These are phyloP conservation scores for Phytophthora colocasiae DNA, from an alignment of 352 stramenopile species.

Conservation along the genomic window DNA sequence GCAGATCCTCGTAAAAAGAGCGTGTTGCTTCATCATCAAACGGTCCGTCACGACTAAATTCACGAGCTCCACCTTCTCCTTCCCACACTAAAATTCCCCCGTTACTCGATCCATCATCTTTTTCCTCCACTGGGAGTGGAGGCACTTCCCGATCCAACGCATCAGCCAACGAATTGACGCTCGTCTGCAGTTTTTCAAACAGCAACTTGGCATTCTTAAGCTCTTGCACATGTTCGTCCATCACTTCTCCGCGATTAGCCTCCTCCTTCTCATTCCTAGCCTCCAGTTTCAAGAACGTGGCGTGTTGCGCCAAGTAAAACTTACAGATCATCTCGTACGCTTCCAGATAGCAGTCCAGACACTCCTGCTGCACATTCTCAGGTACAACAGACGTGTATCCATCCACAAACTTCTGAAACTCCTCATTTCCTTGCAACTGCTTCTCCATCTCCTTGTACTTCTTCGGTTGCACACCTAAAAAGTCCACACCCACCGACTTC, in stretches of 20 bases:
- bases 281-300: slow-evolving; percentile 91
- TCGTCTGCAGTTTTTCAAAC: slow-evolving; percentile 89
- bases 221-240: slow-evolving; percentile 77
- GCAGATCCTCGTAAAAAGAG: slow-evolving; percentile 97
- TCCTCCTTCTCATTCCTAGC: slow-evolving; percentile 94
- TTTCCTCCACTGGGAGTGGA: slow-evolving; percentile 63
- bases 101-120: slow-evolving; percentile 58
- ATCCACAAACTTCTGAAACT: slow-evolving; percentile 52
- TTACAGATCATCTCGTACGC: slow-evolving; percentile 91
- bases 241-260: slow-evolving; percentile 80
- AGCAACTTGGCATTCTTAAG: slow-evolving; percentile 76
- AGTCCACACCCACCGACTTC: slow-evolving; percentile 92
- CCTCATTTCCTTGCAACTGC: slow-evolving; percentile 34
- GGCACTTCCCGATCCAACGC: slow-evolving; percentile 82
- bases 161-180: slow-evolving; percentile 82
- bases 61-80: slow-evolving; percentile 66
- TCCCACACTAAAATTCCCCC: slow-evolving; percentile 75
- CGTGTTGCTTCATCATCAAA: slow-evolving; percentile 97
- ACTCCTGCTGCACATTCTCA: slow-evolving; percentile 62
- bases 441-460: slow-evolving; percentile 71
- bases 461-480: slow-evolving; percentile 73
- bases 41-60: slow-evolving; percentile 84
- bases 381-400: slow-evolving; percentile 65
- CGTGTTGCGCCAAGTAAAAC: slow-evolving; percentile 92
- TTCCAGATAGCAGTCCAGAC: slow-evolving; percentile 85